Percentiles rank a stretch among this genome's conserved stretches.
Evolutionary conservation across 345 rosid genomes (phyloP).

Genomic region (Anastatica hierochuntica): DNA sequence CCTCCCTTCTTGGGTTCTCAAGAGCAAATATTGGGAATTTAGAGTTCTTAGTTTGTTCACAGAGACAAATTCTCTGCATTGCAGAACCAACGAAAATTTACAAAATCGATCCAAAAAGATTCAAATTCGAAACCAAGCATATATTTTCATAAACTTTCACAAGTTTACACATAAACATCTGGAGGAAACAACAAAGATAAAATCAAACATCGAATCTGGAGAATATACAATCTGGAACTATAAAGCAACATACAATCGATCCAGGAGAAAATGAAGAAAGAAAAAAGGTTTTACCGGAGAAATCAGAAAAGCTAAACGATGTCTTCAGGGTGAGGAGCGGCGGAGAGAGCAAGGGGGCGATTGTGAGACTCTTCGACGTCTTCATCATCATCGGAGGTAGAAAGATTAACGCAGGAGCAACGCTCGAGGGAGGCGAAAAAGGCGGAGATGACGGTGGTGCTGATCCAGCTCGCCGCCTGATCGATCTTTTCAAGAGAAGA

Average conservation of each 20-base stretch:
- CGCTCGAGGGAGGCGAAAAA: conserved; percentile 89
- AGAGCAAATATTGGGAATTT: no score
- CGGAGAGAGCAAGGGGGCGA: conserved; percentile 43
- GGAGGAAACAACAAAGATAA: neutral
- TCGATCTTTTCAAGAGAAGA: conserved; percentile 39
- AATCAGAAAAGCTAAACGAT: conserved; percentile 14
- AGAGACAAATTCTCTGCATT: no score
- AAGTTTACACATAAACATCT: conserved; percentile 1
- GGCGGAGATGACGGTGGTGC: conserved; percentile 65
- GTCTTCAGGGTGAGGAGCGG: conserved; percentile 24
- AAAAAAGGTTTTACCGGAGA: conserved; percentile 4
- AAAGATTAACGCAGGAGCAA: conserved; percentile 71
- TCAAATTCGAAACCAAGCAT: neutral
- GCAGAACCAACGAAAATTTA: neutral
- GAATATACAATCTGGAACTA: conserved; percentile 20
- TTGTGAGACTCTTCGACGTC: conserved; percentile 40
- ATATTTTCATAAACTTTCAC: no score
- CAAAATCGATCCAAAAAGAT: neutral
- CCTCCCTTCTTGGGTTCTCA: no score
- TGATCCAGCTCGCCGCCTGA: conserved; percentile 56
- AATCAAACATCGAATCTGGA: conserved; percentile 4
- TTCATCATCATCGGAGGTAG: conserved; percentile 60
- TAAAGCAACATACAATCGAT: neutral
- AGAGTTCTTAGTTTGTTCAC: no score
- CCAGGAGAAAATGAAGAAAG: neutral